Base-by-base conservation (phyloP, 2,329 filamentous ascomycete species). In the Beauveria caledonica region DNA sequence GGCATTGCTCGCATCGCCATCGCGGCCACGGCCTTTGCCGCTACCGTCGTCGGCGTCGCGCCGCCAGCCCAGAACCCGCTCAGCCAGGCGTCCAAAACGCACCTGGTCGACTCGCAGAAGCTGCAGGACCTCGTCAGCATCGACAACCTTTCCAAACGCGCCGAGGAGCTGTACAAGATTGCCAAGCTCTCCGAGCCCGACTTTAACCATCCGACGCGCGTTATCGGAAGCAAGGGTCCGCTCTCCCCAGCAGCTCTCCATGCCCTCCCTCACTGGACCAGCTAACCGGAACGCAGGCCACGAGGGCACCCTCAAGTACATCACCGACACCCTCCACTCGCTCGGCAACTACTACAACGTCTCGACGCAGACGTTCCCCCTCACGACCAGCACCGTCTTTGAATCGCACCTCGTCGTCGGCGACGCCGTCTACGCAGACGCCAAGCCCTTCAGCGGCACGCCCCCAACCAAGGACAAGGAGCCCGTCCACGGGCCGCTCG, bases 171-270 rank as follows among this genome's bases (percentile, higher is more conserved):
- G 9, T 89, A 81, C 66, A 74, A 80, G 56, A 81, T 89, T 60
- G 86, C 87, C 0, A 76, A 86, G 70, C 74, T 79, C 57, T 79
- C 80, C 11, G 74, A 81, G 62, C 75, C 79, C 1, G 84, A 88
- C 63, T 88, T 85, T 68, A 81, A 82, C 63, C 86, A 86, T 66
- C 87, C 87, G 1, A 90, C 87, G 1, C 80, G 87, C 58, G 86
- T 89, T 23, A 89, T 90, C 64, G 86, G 87, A 33, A 87, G 85
- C 63, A 68, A 80, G 69, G 85, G 84, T 85, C 72, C 57, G 71
- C 57, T 66, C 60, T 65, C 61, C 6, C 11, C 13, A 3, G 3
- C 23, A 19, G 13, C 19, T n/a, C 27, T 52, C 36, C 46, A 36
- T 27, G 23, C 23, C 25, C 46, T 9, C 21, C 46, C 23, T 48